Evolutionary conservation across 106 monocot genomes (phyloP), one percentile per base, ranked within the genome.

Genomic region (Acanthochlamys bracteata): DNA sequence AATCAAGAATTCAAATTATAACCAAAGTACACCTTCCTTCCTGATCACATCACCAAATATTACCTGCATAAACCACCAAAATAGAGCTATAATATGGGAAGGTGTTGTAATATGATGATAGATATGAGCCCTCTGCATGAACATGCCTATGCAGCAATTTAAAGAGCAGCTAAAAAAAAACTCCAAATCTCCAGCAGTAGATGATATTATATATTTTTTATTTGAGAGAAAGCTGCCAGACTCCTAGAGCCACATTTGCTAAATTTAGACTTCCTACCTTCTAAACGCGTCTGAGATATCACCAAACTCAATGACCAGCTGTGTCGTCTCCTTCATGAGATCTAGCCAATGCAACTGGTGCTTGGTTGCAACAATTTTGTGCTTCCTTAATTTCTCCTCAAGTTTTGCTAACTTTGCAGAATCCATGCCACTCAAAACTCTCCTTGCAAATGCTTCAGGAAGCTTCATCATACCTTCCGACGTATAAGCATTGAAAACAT

Each of bases 351-450:
- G 57, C 24, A 80, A 23, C 7, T 71, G 54, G 26, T 46, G 52
- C 66, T 62, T 70, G 16, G 61, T 60, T 40, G 66, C 71, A 1
- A 22, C 26, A 12, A 47, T 57, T 7, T 56, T 52, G 13, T 70
- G 63, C 43, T 70, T 75, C 55, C 66, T 66, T 4, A 75, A 25
- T 59, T 80, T 75, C 41, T 71, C 61, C 59, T 80, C 79, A 21
- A 80, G 33, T 8, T 17, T 52, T 12, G 26, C 59, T 0, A 74
- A 74, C 53, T 80, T 80, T 13, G 4, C 20, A 17, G 39, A 19
- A 42, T 62, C 61, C 19, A 40, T 20, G 17, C 11, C 19, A 27
- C 40, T 40, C 41, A 62, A 0, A 41, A 27, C 42, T 20, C 20
- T 60, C 39, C 15, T 41, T 54, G 8, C 22, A 55, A 41, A 42